Evolutionary conservation across 2,329 filamentous ascomycete species (phyloP), one percentile per base, ranked within the genome.

Genomic region (Gyromitra esculenta): DNA sequence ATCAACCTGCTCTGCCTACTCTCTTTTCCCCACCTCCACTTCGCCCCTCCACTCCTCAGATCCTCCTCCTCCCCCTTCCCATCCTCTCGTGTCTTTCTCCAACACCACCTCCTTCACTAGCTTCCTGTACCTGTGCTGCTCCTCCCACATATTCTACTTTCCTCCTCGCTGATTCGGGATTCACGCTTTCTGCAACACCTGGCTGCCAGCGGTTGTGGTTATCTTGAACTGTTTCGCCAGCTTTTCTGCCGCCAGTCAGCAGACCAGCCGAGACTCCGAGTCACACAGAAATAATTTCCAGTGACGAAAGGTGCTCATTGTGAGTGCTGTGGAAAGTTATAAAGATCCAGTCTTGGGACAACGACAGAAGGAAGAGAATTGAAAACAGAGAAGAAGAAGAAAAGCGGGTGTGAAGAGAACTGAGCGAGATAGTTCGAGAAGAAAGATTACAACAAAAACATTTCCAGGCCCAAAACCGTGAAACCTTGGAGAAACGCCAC

Each of bases 201-300:
- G 50, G 63, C 69, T 60, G 59, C 75, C 54, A 70, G 75, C 66
- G 75, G 70, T 64, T 77, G 63, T 41, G 35, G 52, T 60, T 75
- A 74, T 77, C 75, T 77, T 52, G 56, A 63, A 70, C 65, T 64
- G 64, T 65, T 66, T 68, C 63, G 71, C 63, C 64, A 74, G 71
- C 50, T 57, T 64, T 56, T 57, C 74, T 74, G 25, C 70, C 59
- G 39, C 50, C 52, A 75, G 66, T 72, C 66, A 75, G 73, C 67
- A 66, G 73, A 65, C 66, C 66, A 59, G 45, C 60, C 60, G 66
- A 66, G 43, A 75, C 59, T 64, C 69, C 48, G 48, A 65, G 74
- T 76, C 63, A 64, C 64, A 74, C 74, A 69, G 64, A 73, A 59
- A 70, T 35, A 62, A 63, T 68, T 60, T 50, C 69, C 64, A 31